Conservation (phyloP, 2,329 filamentous ascomycete species). For the Hypoxylon sp. region DNA sequence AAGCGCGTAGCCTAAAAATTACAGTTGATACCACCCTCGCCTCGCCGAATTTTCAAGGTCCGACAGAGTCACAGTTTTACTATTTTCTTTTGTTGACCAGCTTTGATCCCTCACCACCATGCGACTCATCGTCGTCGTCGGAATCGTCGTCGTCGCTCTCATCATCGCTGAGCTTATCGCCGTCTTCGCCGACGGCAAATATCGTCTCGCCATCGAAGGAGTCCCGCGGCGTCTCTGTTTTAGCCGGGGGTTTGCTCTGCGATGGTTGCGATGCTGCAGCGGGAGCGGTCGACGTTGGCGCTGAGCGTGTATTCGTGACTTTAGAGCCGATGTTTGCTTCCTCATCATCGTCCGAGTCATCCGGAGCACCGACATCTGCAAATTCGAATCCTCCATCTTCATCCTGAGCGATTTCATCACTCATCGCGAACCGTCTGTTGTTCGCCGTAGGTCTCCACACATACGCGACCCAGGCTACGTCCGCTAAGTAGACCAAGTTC, state of each 20-base stretch:
- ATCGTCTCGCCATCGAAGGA: constrained; percentile 88
- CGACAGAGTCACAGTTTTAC: constrained; percentile 18
- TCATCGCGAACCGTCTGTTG: constrained; percentile 98
- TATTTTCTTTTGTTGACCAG: constrained; percentile 64
- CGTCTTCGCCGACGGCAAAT: constrained; percentile 90
- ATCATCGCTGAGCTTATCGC: constrained; percentile 85
- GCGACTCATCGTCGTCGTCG: constrained; percentile 76
- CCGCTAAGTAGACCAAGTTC: constrained; percentile 94
- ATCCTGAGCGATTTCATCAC: constrained; percentile 97
- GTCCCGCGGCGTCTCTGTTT: constrained; percentile 68
- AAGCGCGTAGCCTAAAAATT: constrained; percentile 33
- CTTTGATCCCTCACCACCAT: constrained; percentile 68
- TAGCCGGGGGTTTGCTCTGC: constrained; percentile 44
- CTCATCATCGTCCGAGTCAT: constrained; percentile 72
- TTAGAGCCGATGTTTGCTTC: constrained; percentile 64
- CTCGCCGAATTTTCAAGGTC: constrained; percentile 14
- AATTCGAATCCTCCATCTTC: constrained; percentile 97
- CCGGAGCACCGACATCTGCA: constrained; percentile 84
- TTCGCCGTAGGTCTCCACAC: constrained; percentile 97
- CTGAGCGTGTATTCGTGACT: constrained; percentile 47
- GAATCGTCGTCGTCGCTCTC: constrained; percentile 77
- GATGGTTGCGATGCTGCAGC: constrained; percentile 43
- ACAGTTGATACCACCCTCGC: constrained; percentile 26
- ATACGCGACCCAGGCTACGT: constrained; percentile 93
- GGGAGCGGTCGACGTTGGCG: constrained; percentile 37